phyloP scores from a whole-genome alignment of 2,329 filamentous ascomycete species.

The Alternaria angustiovoidea region DNA sequence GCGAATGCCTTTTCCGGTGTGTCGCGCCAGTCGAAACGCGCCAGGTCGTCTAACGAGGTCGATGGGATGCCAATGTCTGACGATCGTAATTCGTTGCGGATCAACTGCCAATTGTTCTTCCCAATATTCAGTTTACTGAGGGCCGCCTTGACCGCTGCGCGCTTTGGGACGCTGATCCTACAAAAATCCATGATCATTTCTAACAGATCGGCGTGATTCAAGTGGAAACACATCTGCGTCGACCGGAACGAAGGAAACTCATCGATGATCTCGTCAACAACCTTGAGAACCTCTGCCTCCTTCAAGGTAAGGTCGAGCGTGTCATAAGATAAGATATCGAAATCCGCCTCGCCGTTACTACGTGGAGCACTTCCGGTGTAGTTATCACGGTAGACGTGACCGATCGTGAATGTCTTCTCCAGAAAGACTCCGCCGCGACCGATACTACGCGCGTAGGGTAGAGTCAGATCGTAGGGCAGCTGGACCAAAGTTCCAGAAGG shows the following conservation, averaged over 20 bases:
- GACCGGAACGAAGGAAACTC: conserved; percentile 78
- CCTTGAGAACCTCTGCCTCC: conserved; percentile 93
- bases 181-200: conserved; percentile 91
- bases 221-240: conserved; percentile 82
- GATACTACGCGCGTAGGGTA: conserved; percentile 85
- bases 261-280: conserved; percentile 87
- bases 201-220: conserved; percentile 88
- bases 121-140: conserved; percentile 88
- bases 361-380: conserved; percentile 81
- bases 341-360: conserved; percentile 89
- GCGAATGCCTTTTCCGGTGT: conserved; percentile 77
- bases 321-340: conserved; percentile 89
- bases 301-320: conserved; percentile 84
- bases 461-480: conserved; percentile 90
- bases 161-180: conserved; percentile 73
- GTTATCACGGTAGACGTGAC: conserved; percentile 83
- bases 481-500: conserved; percentile 87
- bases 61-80: conserved; percentile 82
- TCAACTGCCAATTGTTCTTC: conserved; percentile 81
- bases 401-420: conserved; percentile 85
- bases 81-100: conserved; percentile 82
- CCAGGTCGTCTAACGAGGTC: conserved; percentile 88
- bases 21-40: conserved; percentile 87
- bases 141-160: conserved; percentile 78
- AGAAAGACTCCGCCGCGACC: conserved; percentile 73